Percentiles rank a stretch among this genome's conserved stretches.
phyloP scores from a whole-genome alignment of 2,329 filamentous ascomycete genomes.

The Neoarthrinium moseri region DNA sequence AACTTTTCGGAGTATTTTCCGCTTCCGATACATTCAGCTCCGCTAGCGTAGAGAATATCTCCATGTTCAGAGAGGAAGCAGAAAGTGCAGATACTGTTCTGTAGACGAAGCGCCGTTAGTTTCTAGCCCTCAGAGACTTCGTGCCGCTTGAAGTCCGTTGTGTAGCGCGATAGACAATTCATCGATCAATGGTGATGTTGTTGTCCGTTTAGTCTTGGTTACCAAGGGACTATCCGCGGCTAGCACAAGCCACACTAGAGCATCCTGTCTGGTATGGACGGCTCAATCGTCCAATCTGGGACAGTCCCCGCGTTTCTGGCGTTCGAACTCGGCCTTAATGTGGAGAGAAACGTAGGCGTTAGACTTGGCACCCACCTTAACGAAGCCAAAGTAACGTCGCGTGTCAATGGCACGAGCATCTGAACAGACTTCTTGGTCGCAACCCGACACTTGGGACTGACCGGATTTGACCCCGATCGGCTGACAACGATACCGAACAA shows the following conservation, averaged over 20 bases:
- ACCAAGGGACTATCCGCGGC: constrained; percentile 8
- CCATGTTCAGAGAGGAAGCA: not conserved
- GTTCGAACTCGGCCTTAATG: constrained; percentile 6
- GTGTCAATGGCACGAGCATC: constrained; percentile 1
- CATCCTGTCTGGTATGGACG: not conserved
- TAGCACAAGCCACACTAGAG: constrained; percentile 3
- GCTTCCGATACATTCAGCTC: not conserved
- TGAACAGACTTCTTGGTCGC: not conserved
- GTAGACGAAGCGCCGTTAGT: no score
- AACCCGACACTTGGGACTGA: not conserved
- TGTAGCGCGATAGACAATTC: no score
- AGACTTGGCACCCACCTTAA: not conserved
- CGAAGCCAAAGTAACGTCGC: constrained; percentile 7
- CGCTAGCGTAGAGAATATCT: not conserved
- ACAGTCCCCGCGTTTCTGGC: constrained; percentile 5
- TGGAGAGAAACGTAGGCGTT: constrained; percentile 5
- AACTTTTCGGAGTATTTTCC: not conserved
- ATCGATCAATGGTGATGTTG: not conserved
- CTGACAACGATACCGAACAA: not conserved
- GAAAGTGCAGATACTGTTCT: no score
- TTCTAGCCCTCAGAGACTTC: no score
- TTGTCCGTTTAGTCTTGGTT: no score
- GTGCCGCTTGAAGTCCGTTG: no score
- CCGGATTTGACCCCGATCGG: not conserved
- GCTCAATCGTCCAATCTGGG: constrained; percentile 3